Evolutionary conservation across 176 grass and related monocot genomes (phyloP).

Genomic region (Oryza officinalis): DNA sequence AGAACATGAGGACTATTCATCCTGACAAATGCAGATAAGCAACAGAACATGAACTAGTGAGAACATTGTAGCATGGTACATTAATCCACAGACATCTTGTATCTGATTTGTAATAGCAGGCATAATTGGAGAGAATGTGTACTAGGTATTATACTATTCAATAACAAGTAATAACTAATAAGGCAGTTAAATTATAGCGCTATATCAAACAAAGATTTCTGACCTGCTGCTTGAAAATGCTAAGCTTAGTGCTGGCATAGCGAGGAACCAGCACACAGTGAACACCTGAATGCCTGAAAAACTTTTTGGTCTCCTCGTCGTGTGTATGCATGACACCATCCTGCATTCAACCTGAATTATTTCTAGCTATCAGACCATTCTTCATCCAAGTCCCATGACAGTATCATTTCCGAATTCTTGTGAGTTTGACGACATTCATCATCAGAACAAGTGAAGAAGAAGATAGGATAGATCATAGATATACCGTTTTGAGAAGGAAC

Average conservation of each 20-base stretch:
- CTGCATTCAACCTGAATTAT: slow-evolving; percentile 47
- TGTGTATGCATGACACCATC: slow-evolving; percentile 74
- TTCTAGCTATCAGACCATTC: slow-evolving; percentile 22
- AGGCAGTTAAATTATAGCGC: neutral
- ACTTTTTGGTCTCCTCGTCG: slow-evolving; percentile 66
- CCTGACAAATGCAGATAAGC: neutral
- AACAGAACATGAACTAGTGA: neutral
- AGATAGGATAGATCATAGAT: neutral
- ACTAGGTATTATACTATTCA: neutral
- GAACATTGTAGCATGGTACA: neutral
- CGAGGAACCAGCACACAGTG: slow-evolving; percentile 63
- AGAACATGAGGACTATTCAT: neutral
- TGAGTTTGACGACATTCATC: neutral
- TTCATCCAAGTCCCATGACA: no score
- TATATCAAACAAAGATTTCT: neutral
- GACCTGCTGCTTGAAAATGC: slow-evolving; percentile 83
- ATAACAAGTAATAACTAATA: neutral
- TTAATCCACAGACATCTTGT: neutral
- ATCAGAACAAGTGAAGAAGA: neutral
- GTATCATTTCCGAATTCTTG: no score
- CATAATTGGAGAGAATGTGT: neutral
- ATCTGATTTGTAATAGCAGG: neutral
- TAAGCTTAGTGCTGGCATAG: slow-evolving; percentile 72
- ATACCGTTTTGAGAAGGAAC: slow-evolving; percentile 62
- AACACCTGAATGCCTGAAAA: slow-evolving; percentile 63